These are phyloP conservation scores for Curvularia sp. DNA, from an alignment of 2,329 filamentous ascomycete genomes.

Conservation along the genomic window DNA sequence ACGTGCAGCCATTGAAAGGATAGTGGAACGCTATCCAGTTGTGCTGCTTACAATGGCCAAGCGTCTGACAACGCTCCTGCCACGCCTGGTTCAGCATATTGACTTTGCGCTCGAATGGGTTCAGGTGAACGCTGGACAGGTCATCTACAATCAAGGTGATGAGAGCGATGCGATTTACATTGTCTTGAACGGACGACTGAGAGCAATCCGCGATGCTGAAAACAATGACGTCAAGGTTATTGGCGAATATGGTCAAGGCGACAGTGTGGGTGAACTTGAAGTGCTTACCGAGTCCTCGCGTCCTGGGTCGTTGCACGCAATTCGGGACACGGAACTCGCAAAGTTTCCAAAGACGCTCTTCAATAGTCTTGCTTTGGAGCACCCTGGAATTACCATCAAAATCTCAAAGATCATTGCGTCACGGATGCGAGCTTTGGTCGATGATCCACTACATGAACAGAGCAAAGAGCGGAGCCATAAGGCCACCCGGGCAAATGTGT, in stretches of 20 bases:
- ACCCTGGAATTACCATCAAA: conserved; percentile 98
- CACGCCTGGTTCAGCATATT: conserved; percentile 90
- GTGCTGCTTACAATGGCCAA: conserved; percentile 96
- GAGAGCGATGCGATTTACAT: conserved; percentile 99
- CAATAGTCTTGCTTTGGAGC: conserved; percentile 96
- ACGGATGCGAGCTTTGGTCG: conserved; percentile 86
- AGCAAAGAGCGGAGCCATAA: conserved; percentile 67
- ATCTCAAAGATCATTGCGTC: conserved; percentile 98
- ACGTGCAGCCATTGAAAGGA: conserved; percentile 81
- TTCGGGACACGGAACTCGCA: conserved; percentile 93
- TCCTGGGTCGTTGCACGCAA: conserved; percentile 92
- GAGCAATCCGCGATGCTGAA: conserved; percentile 81
- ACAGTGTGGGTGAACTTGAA: conserved; percentile 96
- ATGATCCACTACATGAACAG: conserved; percentile 75
- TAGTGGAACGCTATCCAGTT: conserved; percentile 91
- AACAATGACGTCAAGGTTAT: conserved; percentile 84
- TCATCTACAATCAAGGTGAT: conserved; percentile 91
- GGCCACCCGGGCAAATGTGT: conserved; percentile 67
- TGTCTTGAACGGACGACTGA: conserved; percentile 89
- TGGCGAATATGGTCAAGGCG: conserved; percentile 94
- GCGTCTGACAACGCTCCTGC: conserved; percentile 85
- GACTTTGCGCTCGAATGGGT: conserved; percentile 99
- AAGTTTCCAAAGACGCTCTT: conserved; percentile 96
- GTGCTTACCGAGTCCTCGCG: conserved; percentile 93
- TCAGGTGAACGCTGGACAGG: conserved; percentile 92